Conservation (phyloP, 2,329 filamentous ascomycete species). For the Geosmithia morbida region DNA sequence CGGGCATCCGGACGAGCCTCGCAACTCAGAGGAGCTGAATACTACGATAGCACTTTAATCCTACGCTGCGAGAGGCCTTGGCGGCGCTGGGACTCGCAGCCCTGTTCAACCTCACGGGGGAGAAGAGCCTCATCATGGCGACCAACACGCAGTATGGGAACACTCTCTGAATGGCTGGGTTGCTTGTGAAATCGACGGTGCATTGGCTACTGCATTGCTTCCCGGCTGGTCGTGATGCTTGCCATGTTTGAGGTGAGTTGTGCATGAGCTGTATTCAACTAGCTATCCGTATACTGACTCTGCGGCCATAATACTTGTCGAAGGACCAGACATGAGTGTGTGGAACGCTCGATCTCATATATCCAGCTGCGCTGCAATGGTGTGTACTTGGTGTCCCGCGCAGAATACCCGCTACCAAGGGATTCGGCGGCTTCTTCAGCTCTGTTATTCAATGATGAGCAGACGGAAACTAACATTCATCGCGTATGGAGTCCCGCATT, state of each 20-base stretch:
- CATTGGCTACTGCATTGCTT: constrained; percentile 24
- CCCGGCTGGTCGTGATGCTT: constrained; percentile 39
- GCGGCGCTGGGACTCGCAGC: constrained; percentile 43
- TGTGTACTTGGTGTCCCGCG: constrained; percentile 29
- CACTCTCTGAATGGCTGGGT: constrained; percentile 32
- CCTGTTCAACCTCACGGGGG: constrained; percentile 36
- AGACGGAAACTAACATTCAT: constrained; percentile 6
- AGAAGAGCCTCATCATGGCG: constrained; percentile 26
- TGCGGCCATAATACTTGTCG: constrained; percentile 31
- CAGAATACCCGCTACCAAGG: constrained; percentile 23
- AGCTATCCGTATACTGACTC: constrained; percentile 6
- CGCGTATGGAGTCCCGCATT: background rate
- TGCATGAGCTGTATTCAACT: constrained; percentile 1
- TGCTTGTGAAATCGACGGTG: constrained; percentile 19
- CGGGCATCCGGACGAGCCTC: constrained; percentile 34
- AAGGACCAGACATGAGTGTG: constrained; percentile 23
- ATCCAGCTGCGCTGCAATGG: constrained; percentile 42
- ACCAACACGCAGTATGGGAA: constrained; percentile 38
- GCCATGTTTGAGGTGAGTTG: constrained; percentile 44
- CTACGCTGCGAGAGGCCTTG: constrained; percentile 32
- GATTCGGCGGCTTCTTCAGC: constrained; percentile 35
- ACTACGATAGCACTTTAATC: constrained; percentile 21
- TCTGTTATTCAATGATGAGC: constrained; percentile 39
- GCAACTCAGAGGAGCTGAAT: constrained; percentile 19
- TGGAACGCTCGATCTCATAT: constrained; percentile 41